phyloP scores from a whole-genome alignment of 2,329 filamentous ascomycete species.

The Trichophyton verrucosum region DNA sequence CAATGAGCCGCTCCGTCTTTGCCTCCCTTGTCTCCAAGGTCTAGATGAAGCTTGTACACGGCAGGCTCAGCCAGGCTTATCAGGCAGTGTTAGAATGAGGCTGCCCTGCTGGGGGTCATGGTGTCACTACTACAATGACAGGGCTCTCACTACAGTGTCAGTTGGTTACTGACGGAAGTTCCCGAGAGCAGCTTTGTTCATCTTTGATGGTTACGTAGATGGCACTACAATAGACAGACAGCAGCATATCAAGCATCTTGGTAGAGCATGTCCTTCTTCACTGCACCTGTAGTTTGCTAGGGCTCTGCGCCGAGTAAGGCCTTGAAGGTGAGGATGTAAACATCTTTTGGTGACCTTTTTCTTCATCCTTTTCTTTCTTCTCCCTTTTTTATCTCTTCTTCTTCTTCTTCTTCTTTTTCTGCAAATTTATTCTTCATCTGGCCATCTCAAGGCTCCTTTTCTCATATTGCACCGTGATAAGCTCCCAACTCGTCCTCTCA shows the following conservation, averaged over 20 bases:
- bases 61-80: neutral
- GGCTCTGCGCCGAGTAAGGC: neutral
- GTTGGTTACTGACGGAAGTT: neutral
- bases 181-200: neutral
- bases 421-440: neutral
- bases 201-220: neutral
- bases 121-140: neutral
- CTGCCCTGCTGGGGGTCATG: neutral
- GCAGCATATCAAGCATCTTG: neutral
- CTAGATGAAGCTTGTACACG: neutral
- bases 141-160: neutral
- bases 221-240: neutral
- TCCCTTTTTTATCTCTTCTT: neutral
- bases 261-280: neutral
- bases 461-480: neutral
- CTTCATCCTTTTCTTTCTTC: neutral
- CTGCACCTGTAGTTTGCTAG: neutral
- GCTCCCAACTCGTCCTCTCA: slow-evolving; percentile 2
- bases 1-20: neutral
- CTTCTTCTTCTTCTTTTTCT: neutral
- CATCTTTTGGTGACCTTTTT: neutral
- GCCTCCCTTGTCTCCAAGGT: neutral
- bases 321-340: neutral
- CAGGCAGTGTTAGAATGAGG: neutral
- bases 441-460: neutral